A percentile compares a stretch with the other conserved stretches of the same genome.
These are phyloP conservation scores for Phaeotremella fagi DNA, from an alignment of 768 basidiomycete genomes.

Conservation along the genomic window DNA sequence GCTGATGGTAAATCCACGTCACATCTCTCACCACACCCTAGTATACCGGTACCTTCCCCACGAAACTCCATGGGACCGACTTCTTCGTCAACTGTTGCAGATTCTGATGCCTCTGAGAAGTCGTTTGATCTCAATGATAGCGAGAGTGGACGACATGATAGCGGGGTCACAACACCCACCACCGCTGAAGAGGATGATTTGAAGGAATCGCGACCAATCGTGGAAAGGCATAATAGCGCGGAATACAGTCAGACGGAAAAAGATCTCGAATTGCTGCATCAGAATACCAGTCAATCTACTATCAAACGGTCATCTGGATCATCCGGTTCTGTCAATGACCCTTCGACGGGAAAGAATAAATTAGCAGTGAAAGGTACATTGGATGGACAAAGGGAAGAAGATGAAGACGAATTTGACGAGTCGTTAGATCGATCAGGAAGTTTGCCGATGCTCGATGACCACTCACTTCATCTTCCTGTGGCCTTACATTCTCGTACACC, in stretches of 20 bases:
- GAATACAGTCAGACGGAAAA: conserved; percentile 31
- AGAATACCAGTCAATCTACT: conserved; percentile 46
- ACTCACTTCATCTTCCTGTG: conserved; percentile 57
- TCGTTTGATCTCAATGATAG: conserved; percentile 27
- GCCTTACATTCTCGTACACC: conserved; percentile 66
- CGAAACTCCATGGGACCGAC: conserved; percentile 3
- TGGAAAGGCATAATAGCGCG: conserved; percentile 16
- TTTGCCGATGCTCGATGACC: conserved; percentile 32
- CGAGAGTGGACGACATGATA: conserved; percentile 19
- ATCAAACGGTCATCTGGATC: conserved; percentile 31
- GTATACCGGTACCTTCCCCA: conserved; percentile 21
- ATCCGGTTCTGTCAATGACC: background rate
- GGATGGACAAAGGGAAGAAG: conserved; percentile 39
- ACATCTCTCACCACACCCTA: conserved; percentile 7
- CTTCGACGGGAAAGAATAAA: conserved; percentile 2
- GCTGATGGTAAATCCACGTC: background rate
- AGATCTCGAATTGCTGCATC: conserved; percentile 34
- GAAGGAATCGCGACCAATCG: conserved; percentile 2
- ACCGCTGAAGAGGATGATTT: conserved; percentile 40
- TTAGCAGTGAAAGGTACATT: conserved; percentile 19
- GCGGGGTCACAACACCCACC: conserved; percentile 39
- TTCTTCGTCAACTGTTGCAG: conserved; percentile 1
- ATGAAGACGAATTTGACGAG: conserved; percentile 24
- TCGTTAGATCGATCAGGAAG: conserved; percentile 3
- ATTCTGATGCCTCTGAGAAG: conserved; percentile 24